Conservation (phyloP, 495 filamentous ascomycete genomes). For the Podospora australis region DNA sequence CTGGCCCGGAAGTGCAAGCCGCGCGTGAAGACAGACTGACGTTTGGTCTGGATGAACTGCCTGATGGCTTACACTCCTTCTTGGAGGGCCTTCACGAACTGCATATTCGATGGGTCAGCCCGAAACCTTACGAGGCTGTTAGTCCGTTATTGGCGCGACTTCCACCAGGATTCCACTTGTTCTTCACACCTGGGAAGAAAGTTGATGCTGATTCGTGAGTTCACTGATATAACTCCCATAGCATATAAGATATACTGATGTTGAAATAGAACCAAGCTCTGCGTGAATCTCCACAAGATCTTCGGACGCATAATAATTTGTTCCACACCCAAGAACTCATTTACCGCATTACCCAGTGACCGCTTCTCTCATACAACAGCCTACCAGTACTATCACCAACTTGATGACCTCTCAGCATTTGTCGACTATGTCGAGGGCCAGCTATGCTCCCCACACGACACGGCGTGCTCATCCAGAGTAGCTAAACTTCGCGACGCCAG, state of each 20-base stretch:
- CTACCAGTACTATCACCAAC: conserved; percentile 60
- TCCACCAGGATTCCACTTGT: conserved; percentile 76
- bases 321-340: conserved; percentile 52
- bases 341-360: conserved; percentile 57
- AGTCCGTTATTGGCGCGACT: conserved; percentile 68
- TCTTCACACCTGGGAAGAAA: conserved; percentile 56
- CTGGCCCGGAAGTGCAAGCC: conserved; percentile 51
- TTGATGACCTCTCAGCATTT: conserved; percentile 52
- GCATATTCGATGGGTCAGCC: conserved; percentile 72
- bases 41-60: conserved; percentile 65
- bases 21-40: conserved; percentile 78
- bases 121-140: conserved; percentile 46
- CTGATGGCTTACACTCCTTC: conserved; percentile 56
- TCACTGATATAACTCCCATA: background rate
- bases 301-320: conserved; percentile 56
- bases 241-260: background rate
- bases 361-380: conserved; percentile 59
- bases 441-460: conserved; percentile 41
- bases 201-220: conserved; percentile 32
- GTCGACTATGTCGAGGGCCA: conserved; percentile 50
- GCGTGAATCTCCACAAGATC: conserved; percentile 51
- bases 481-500: conserved; percentile 40
- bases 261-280: conserved; percentile 52
- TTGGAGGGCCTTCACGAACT: conserved; percentile 64
- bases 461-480: conserved; percentile 31